Evolutionary conservation across 257 asterid genomes (phyloP).

Genomic region (Cordia subcordata): DNA sequence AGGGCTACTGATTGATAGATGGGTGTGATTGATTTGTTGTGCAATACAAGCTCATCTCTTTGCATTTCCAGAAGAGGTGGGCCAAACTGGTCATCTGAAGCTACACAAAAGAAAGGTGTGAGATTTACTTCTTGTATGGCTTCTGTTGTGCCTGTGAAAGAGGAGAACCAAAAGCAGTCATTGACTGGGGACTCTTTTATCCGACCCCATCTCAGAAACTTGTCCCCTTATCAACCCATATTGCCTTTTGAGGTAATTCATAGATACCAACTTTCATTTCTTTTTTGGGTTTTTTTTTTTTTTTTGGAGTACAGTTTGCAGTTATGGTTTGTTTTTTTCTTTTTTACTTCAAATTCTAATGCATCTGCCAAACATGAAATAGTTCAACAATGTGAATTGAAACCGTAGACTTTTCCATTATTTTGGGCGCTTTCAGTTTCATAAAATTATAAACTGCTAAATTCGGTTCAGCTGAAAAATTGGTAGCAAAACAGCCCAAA

Average conservation of each 20-base stretch:
- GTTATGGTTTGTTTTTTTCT: not conserved
- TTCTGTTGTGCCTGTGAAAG: constrained; percentile 43
- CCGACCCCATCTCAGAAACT: constrained; percentile 70
- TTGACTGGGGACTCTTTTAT: constrained; percentile 68
- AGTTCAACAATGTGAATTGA: not conserved
- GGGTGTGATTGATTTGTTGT: constrained; percentile 63
- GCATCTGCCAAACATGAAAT: not conserved
- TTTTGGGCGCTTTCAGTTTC: too few relatives aligned
- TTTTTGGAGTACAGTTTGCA: not conserved
- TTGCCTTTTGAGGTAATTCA: constrained; percentile 82
- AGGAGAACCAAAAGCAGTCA: constrained; percentile 23
- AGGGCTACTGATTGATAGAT: constrained; percentile 17
- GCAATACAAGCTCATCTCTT: constrained; percentile 43
- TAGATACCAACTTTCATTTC: not conserved
- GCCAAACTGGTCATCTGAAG: constrained; percentile 19
- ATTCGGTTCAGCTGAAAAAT: too few relatives aligned
- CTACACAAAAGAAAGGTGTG: constrained; percentile 26
- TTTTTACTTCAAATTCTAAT: not conserved
- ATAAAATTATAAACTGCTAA: too few relatives aligned
- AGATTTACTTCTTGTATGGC: constrained; percentile 31
- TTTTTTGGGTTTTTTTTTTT: not conserved
- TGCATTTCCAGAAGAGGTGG: constrained; percentile 36
- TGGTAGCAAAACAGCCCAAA: too few relatives aligned
- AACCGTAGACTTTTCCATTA: not conserved
- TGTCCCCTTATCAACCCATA: constrained; percentile 87